phyloP scores from a whole-genome alignment of 805 yeast genomes.

The Zygotorulaspora florentina region DNA sequence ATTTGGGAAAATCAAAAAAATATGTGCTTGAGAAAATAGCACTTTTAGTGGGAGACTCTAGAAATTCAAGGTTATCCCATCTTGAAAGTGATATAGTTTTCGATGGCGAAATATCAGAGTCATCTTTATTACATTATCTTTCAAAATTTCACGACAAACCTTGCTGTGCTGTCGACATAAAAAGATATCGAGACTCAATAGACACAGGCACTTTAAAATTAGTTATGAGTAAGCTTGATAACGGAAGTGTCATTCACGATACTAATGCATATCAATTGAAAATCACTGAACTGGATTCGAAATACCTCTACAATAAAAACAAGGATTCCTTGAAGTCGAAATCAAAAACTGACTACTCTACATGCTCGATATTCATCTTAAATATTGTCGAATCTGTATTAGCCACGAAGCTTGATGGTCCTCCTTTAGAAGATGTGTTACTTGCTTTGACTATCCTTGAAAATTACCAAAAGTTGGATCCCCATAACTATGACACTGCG shows the following conservation, averaged over 20 bases:
- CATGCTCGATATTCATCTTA: conserved; percentile 63
- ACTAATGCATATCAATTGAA: conserved; percentile 32
- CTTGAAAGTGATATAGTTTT: conserved; percentile 41
- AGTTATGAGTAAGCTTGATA: conserved; percentile 21
- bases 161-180: conserved; percentile 63
- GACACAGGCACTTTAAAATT: conserved; percentile 18
- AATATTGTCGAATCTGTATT: conserved; percentile 43
- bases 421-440: conserved; percentile 28
- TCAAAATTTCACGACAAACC: conserved; percentile 48
- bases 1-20: conserved; percentile 42
- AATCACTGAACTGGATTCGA: conserved; percentile 18
- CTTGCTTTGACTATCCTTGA: conserved; percentile 56
- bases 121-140: conserved; percentile 42
- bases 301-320: conserved; percentile 40
- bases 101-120: conserved; percentile 19
- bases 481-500: conserved; percentile 66
- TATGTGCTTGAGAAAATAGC: conserved; percentile 35
- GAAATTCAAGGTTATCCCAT: conserved; percentile 55
- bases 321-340: conserved; percentile 38
- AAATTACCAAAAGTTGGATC: conserved; percentile 49
- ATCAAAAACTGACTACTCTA: conserved; percentile 62
- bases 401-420: conserved; percentile 18
- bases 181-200: conserved; percentile 32
- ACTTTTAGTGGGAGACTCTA: conserved; percentile 33
- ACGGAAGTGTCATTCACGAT: conserved; percentile 48